These are phyloP conservation scores for Pythium scleroteichum DNA, from an alignment of 352 stramenopile species.

Conservation along the genomic window DNA sequence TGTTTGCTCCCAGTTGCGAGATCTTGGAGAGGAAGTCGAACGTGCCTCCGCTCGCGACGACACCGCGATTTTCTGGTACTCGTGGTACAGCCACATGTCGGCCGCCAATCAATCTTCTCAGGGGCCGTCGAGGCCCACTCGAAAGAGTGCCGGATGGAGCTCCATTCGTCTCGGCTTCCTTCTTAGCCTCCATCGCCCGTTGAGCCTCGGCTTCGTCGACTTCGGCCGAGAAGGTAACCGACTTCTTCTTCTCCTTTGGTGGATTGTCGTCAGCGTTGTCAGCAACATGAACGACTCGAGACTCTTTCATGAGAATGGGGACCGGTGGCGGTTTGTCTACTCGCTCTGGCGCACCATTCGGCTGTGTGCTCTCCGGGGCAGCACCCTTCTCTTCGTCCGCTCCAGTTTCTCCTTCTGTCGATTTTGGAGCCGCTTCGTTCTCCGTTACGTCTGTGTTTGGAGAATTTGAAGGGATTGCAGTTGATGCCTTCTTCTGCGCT, in stretches of 20 bases:
- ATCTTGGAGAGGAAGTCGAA: conserved; percentile 90
- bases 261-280: conserved; percentile 21
- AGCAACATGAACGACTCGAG: conserved; percentile 8
- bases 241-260: conserved; percentile 41
- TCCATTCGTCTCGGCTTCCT: conserved; percentile 2
- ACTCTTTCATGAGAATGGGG: conserved; percentile 25
- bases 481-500: conserved; percentile 5
- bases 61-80: conserved; percentile 51
- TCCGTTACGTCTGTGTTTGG: background rate
- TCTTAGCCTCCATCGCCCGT: conserved; percentile 8
- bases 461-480: background rate
- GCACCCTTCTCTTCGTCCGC: conserved; percentile 2
- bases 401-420: background rate
- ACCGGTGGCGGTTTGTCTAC: conserved; percentile 15
- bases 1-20: conserved; percentile 32
- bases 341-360: background rate
- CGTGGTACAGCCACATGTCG: conserved; percentile 25
- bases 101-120: conserved; percentile 26
- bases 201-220: conserved; percentile 23
- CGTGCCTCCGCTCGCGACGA: conserved; percentile 74
- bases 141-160: conserved; percentile 2
- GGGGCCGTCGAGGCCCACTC: conserved; percentile 34
- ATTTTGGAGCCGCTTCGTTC: background rate
- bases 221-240: conserved; percentile 58
- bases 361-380: background rate